Evolutionary conservation across 345 rosid genomes (phyloP).

Genomic region (Syzygium aqueum): DNA sequence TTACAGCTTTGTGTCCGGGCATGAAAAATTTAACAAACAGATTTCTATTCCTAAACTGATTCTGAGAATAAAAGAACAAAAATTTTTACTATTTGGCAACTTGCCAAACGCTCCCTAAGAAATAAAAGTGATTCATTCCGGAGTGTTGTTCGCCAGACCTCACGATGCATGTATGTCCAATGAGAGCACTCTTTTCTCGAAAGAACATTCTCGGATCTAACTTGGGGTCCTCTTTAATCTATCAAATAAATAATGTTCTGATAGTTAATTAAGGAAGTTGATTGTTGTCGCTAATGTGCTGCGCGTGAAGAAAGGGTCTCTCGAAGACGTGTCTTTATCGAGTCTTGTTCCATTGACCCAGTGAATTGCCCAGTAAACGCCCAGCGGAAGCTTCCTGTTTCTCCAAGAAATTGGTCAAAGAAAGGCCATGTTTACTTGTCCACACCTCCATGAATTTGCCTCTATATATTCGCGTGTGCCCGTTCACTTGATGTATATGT

Average conservation of each 20-base stretch:
- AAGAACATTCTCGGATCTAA: not conserved
- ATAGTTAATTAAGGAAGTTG: not conserved
- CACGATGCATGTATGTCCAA: not conserved
- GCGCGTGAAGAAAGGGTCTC: not conserved
- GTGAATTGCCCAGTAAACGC: not conserved
- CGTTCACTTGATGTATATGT: no score
- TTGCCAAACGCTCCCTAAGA: not conserved
- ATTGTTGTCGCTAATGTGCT: not conserved
- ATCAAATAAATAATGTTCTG: not conserved
- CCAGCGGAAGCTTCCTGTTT: not conserved
- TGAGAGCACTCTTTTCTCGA: not conserved
- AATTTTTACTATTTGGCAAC: no score
- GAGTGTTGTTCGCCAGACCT: not conserved
- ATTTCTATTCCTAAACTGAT: no score
- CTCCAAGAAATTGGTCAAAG: not conserved
- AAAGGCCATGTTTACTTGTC: not conserved
- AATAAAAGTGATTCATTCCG: not conserved
- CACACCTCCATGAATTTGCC: not conserved
- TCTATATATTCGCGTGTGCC: not conserved
- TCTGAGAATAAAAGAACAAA: no score
- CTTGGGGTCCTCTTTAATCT: not conserved
- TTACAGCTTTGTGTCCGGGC: no score
- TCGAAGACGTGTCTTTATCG: not conserved
- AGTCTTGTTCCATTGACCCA: not conserved
- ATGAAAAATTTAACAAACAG: no score